Conservation (phyloP, 139 green algal species). For the Chlamydomonas incerta region DNA sequence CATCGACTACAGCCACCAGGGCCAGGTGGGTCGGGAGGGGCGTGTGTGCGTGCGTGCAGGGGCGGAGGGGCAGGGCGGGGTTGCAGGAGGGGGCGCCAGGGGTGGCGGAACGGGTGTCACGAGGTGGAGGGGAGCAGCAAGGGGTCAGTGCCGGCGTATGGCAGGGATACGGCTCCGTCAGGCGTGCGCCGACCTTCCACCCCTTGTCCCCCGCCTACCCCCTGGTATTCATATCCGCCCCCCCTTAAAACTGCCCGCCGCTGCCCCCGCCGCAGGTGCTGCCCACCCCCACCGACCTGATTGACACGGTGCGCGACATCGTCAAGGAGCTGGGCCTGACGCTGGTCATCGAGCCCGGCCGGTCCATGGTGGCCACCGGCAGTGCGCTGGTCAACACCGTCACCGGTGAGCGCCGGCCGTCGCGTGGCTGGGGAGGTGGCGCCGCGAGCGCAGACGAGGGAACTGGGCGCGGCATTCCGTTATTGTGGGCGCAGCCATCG, state of each 20-base stretch:
- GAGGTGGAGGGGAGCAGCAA: too few relatives aligned
- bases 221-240: neutral
- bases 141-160: too few relatives aligned
- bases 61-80: too few relatives aligned
- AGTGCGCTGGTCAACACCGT: conserved; percentile 88
- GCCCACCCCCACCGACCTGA: conserved; percentile 93
- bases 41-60: neutral
- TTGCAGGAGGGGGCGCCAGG: too few relatives aligned
- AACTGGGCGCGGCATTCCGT: too few relatives aligned
- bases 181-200: too few relatives aligned
- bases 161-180: too few relatives aligned
- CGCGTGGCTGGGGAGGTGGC: too few relatives aligned
- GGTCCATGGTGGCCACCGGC: conserved; percentile 92
- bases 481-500: too few relatives aligned
- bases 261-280: conserved; percentile 52
- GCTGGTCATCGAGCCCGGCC: conserved; percentile 95
- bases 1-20: conserved; percentile 93
- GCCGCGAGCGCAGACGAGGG: too few relatives aligned
- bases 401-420: conserved; percentile 60
- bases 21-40: conserved; percentile 9
- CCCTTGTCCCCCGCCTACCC: neutral
- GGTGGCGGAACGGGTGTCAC: too few relatives aligned
- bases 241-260: too few relatives aligned
- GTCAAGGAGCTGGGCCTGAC: conserved; percentile 86
- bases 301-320: conserved; percentile 88